phyloP scores from a whole-genome alignment of 2,329 filamentous ascomycete genomes.

The Chrysoporthe cubensis region DNA sequence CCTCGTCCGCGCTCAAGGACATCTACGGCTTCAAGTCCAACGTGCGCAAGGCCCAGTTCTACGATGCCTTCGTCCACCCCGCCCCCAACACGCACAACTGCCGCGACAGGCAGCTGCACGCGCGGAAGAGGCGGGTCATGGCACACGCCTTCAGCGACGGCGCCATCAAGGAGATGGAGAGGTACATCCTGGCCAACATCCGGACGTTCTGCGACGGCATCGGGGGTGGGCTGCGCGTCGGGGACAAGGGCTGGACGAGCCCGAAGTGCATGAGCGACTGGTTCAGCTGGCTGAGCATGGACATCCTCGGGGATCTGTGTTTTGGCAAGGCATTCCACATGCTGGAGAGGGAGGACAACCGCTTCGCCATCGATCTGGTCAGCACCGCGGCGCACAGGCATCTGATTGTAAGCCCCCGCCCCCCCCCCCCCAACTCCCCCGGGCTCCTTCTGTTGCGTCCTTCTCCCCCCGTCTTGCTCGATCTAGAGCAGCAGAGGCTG shows the following conservation, averaged over 20 bases:
- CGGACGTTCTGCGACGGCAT: slow-evolving; percentile 68
- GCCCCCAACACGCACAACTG: slow-evolving; percentile 74
- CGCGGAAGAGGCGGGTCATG: slow-evolving; percentile 71
- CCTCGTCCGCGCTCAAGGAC: slow-evolving; percentile 66
- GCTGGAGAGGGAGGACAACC: slow-evolving; percentile 62
- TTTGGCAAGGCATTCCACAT: slow-evolving; percentile 67
- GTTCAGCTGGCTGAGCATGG: slow-evolving; percentile 66
- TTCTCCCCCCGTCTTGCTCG: background rate
- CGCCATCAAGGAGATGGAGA: slow-evolving; percentile 70
- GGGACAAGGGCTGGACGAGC: slow-evolving; percentile 60
- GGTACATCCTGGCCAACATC: slow-evolving; percentile 67
- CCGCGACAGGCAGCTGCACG: slow-evolving; percentile 70
- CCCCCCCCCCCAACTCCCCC: too few relatives aligned
- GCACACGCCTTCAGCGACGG: slow-evolving; percentile 73
- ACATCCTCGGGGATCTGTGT: slow-evolving; percentile 63
- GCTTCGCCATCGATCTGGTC: slow-evolving; percentile 69
- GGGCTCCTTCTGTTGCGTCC: background rate
- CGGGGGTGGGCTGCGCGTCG: slow-evolving; percentile 43
- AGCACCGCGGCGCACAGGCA: slow-evolving; percentile 70
- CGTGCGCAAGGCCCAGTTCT: slow-evolving; percentile 72
- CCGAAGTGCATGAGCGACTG: slow-evolving; percentile 66
- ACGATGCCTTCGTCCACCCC: slow-evolving; percentile 73
- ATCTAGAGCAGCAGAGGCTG: background rate
- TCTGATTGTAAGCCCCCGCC: slow-evolving; percentile 58
- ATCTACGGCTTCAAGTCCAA: slow-evolving; percentile 69